Conservation (phyloP, 2,329 filamentous ascomycete genomes). For the Botrytis sinoallii region DNA sequence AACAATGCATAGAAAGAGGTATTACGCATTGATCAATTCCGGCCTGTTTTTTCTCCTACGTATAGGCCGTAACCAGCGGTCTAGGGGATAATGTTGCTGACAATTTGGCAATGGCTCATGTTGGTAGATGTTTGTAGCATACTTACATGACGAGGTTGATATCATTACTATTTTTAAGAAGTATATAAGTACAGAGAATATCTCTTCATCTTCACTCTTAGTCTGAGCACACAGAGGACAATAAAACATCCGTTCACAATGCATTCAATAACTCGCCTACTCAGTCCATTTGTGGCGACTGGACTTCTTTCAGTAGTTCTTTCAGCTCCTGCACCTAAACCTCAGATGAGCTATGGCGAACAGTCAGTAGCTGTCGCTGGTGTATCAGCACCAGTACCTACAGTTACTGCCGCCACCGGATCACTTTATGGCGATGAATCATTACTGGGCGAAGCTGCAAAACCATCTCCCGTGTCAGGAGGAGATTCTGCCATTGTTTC, state of each 20-base stretch:
- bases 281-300: constrained; percentile 18
- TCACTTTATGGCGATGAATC: constrained; percentile 42
- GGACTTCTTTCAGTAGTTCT: constrained; percentile 22
- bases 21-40: too few species aligned
- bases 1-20: too few species aligned
- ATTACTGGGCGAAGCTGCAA: constrained; percentile 43
- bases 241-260: neutral
- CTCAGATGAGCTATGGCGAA: constrained; percentile 43
- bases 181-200: neutral
- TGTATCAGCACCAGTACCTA: constrained; percentile 41
- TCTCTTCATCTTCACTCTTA: neutral
- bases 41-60: too few species aligned
- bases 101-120: neutral
- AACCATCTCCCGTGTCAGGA: constrained; percentile 40
- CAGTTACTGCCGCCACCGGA: constrained; percentile 41
- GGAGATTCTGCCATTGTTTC: constrained; percentile 42
- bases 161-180: neutral
- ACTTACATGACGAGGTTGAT: neutral
- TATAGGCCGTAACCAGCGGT: too few species aligned
- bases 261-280: neutral
- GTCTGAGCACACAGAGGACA: neutral
- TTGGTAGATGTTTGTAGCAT: neutral
- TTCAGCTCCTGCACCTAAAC: constrained; percentile 21
- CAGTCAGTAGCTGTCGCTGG: constrained; percentile 45
- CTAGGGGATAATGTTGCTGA: too few species aligned